Evolutionary conservation across 768 basidiomycete species (phyloP).

Genomic region (Pisolithus sp.): DNA sequence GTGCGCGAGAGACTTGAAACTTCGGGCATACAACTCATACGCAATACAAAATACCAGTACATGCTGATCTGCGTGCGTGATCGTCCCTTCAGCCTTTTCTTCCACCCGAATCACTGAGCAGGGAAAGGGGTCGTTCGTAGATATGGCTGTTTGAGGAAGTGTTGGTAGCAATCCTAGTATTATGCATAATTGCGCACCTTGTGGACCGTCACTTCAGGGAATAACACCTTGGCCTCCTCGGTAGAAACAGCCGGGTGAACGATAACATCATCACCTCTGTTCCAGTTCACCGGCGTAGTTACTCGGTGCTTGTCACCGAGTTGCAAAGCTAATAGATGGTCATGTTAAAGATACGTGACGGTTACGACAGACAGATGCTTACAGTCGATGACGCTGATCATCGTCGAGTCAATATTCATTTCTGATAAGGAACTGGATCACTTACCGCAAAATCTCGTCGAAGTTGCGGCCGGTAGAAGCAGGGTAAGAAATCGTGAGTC

Average conservation of each 20-base stretch:
- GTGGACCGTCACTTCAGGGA: conserved; percentile 78
- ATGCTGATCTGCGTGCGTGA: neutral
- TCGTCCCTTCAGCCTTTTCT: neutral
- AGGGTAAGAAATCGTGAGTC: conserved; percentile 86
- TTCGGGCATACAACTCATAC: too few relatives aligned
- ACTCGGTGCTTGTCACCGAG: conserved; percentile 80
- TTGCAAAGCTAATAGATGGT: conserved; percentile 57
- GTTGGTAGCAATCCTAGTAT: neutral
- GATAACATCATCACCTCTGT: conserved; percentile 89
- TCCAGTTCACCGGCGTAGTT: conserved; percentile 94
- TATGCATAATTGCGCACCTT: conserved; percentile 42
- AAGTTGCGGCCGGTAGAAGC: conserved; percentile 96
- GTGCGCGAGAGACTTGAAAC: too few relatives aligned
- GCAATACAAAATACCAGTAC: neutral
- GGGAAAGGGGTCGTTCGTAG: conserved; percentile 69
- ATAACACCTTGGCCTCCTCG: conserved; percentile 87
- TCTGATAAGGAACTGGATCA: neutral
- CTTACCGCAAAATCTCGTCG: conserved; percentile 56
- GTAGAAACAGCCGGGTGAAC: conserved; percentile 78
- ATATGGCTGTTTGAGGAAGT: conserved; percentile 56
- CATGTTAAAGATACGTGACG: conserved; percentile 10
- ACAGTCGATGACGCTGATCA: conserved; percentile 66
- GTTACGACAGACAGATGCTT: conserved; percentile 30
- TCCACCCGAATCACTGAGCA: conserved; percentile 10
- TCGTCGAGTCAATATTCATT: conserved; percentile 5